Conservation (phyloP, 2,329 filamentous ascomycete genomes). For the Herpotrichia juniperi region DNA sequence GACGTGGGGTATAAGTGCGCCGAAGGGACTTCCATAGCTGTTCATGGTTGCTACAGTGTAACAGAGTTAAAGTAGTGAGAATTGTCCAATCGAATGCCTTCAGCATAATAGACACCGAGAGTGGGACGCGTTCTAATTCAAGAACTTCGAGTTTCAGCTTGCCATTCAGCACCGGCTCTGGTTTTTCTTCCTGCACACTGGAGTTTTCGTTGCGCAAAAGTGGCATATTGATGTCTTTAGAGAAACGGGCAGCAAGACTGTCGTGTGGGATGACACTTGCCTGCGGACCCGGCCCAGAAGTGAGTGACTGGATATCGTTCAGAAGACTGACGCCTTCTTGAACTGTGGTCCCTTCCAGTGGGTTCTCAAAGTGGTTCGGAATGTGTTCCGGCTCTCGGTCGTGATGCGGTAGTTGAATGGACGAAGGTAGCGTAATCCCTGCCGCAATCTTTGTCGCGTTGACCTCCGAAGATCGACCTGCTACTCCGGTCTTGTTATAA, state of each 20-base stretch:
- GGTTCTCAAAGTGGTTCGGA: slow-evolving; percentile 33
- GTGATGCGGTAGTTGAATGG: slow-evolving; percentile 21
- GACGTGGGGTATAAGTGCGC: slow-evolving; percentile 54
- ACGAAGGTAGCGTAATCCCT: slow-evolving; percentile 22
- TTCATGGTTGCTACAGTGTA: slow-evolving; percentile 75
- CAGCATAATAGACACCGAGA: slow-evolving; percentile 75
- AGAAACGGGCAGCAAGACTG: not conserved
- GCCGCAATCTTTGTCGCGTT: slow-evolving; percentile 24
- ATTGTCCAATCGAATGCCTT: slow-evolving; percentile 76
- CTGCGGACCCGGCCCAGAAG: slow-evolving; percentile 15
- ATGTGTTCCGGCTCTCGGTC: slow-evolving; percentile 37
- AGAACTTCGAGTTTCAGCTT: slow-evolving; percentile 72
- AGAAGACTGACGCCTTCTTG: slow-evolving; percentile 34
- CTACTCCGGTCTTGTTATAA: slow-evolving; percentile 11
- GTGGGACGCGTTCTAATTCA: slow-evolving; percentile 74
- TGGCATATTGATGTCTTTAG: not conserved
- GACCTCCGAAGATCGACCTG: slow-evolving; percentile 22
- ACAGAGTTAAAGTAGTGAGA: slow-evolving; percentile 73
- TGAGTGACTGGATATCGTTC: slow-evolving; percentile 19
- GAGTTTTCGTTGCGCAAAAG: not conserved
- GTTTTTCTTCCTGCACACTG: slow-evolving; percentile 3
- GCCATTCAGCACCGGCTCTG: slow-evolving; percentile 55
- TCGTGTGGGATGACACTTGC: not conserved
- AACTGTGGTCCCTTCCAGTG: slow-evolving; percentile 26
- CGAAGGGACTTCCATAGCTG: slow-evolving; percentile 76